Conservation (phyloP, 2,329 filamentous ascomycete genomes). For the Penicillium olsonii region DNA sequence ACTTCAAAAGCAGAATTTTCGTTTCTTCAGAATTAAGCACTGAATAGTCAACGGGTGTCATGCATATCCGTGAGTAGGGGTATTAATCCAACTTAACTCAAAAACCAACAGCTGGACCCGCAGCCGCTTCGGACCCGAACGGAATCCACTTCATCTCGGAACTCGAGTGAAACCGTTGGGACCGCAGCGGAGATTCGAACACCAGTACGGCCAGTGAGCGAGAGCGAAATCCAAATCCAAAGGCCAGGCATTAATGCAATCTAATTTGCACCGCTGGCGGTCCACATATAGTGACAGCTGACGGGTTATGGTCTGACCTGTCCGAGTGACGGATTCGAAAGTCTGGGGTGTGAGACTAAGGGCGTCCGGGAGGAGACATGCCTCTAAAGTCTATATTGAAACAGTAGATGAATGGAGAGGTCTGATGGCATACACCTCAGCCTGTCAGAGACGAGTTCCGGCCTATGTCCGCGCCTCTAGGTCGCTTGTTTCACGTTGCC, state of each 20-base stretch:
- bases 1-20: neutral
- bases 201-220: neutral
- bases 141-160: slow-evolving; percentile 10
- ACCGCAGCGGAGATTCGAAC: slow-evolving; percentile 17
- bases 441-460: neutral
- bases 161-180: slow-evolving; percentile 15
- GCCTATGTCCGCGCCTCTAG: slow-evolving; percentile 2
- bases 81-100: neutral
- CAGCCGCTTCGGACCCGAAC: slow-evolving; percentile 2
- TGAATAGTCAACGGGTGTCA: neutral
- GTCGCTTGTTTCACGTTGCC: slow-evolving; percentile 16
- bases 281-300: neutral
- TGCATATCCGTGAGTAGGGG: neutral
- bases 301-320: neutral
- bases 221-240: neutral
- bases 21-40: neutral
- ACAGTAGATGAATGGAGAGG: slow-evolving; percentile 1
- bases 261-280: neutral
- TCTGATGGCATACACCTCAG: neutral
- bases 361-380: neutral
- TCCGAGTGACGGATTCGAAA: neutral
- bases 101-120: neutral
- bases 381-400: slow-evolving; percentile 10
- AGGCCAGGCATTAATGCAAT: neutral
- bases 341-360: neutral